Base-by-base conservation (phyloP, 202 grass and related monocot species). In the Bolboschoenoplectus hybrid region DNA sequence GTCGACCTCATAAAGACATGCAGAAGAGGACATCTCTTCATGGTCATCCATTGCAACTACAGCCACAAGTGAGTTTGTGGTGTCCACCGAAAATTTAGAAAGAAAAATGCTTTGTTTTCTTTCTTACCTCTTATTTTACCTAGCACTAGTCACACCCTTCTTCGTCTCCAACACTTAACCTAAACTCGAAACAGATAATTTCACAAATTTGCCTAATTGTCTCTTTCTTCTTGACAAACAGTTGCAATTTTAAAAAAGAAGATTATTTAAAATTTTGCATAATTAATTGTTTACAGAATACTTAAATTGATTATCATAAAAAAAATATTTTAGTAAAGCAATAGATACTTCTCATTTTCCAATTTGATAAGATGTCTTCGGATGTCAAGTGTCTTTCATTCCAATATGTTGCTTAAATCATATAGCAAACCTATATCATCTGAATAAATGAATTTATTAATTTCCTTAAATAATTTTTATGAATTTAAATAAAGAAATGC, bases 1-100 rank as follows among this genome's bases (percentile, higher is more conserved):
- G 43, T 93, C 96, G 16, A 98, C 91, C 74, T 98, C 93, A 3
- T 94, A 98, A 19, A 98, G 62, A 46, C 96, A 88, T 49, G 91
- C 88, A 46, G 93, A 92, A 44, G 96, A 92, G 57, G 90, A 95
- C 89, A 98, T 88, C 86, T 96, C 93, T 6, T 96, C 89, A 38
- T 93, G 91, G 19, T 98, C 91, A 57, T 98, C 93, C 96, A 98
- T 94, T 2, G 93, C 91, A 66, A 98, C 83, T 3, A 96, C 90
- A 7, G 93, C 96, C 52, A 98, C 87, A 62, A 92, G 88, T 47
- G 93, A 94, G 86, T 98, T 90, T 6, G 91, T 91, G 11, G 96
- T 91, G 87, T 98, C 93, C 1, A 86, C 89, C 3, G 91, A 88
- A 58, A 98, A 88, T 73, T 98, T 93, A 2, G 96, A 17, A 58